A percentile compares a stretch with the other conserved stretches of the same genome.
These are phyloP conservation scores for Mycothermus thermophilus DNA, from an alignment of 495 filamentous ascomycete genomes.

Conservation along the genomic window DNA sequence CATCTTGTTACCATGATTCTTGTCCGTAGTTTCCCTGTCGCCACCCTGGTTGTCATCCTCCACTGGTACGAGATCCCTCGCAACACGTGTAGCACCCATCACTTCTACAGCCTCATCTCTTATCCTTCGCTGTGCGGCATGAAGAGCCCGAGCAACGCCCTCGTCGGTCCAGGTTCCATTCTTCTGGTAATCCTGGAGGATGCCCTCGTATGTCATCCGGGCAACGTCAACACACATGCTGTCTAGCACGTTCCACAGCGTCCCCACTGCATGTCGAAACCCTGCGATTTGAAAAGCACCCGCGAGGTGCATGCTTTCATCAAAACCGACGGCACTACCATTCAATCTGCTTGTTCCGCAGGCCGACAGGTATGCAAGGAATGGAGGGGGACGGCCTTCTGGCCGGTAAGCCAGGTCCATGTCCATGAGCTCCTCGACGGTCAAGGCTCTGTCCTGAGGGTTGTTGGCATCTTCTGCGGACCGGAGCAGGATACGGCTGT, in stretches of 20 bases:
- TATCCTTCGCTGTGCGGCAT: not conserved
- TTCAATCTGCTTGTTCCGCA: constrained; percentile 18
- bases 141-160: not conserved
- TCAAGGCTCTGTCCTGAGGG: not conserved
- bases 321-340: constrained; percentile 9
- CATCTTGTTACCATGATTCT: too few species aligned
- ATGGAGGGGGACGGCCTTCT: constrained; percentile 3
- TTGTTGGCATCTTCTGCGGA: not conserved
- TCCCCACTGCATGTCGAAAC: constrained; percentile 24
- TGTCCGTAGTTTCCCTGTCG: too few species aligned
- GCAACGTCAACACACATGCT: not conserved
- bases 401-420: not conserved
- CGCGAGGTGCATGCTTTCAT: constrained; percentile 25
- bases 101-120: not conserved
- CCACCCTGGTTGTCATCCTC: too few species aligned
- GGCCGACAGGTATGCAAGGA: constrained; percentile 16
- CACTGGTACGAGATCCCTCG: not conserved
- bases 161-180: not conserved
- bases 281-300: constrained; percentile 24
- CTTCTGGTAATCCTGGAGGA: not conserved
- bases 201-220: not conserved
- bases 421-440: not conserved
- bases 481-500: not conserved
- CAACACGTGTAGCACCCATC: not conserved
- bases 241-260: constrained; percentile 13